Percentiles rank a stretch among this genome's conserved stretches.
These are phyloP conservation scores for Salix brachista DNA, from an alignment of 345 rosid genomes.

Conservation along the genomic window DNA sequence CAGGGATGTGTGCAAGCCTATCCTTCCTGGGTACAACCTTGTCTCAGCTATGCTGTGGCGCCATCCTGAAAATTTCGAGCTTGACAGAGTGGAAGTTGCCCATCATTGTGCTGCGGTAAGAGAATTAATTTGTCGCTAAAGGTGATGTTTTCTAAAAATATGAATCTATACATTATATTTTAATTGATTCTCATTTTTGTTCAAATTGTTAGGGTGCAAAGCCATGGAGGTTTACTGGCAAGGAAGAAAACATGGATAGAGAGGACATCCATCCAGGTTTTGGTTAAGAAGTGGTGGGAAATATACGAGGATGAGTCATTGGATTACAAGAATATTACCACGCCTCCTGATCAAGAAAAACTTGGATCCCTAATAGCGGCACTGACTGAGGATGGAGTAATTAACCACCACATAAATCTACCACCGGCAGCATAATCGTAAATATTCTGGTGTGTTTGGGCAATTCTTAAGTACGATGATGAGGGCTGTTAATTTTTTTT, in stretches of 20 bases:
- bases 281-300: slow-evolving; percentile 78
- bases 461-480: not conserved
- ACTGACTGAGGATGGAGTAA: slow-evolving; percentile 3
- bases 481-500: not conserved
- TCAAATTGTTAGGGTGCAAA: no score
- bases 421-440: slow-evolving; percentile 44
- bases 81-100: slow-evolving; percentile 60
- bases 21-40: slow-evolving; percentile 60
- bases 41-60: slow-evolving; percentile 92
- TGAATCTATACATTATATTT: not conserved
- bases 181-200: no score
- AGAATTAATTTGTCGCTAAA: not conserved
- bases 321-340: slow-evolving; percentile 3
- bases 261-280: slow-evolving; percentile 31
- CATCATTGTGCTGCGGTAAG: slow-evolving; percentile 90
- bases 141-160: no score
- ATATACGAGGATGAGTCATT: slow-evolving; percentile 31
- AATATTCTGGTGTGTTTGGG: not conserved
- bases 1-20: slow-evolving; percentile 61
- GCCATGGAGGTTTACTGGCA: not conserved
- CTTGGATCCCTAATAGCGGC: slow-evolving; percentile 21
- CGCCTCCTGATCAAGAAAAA: not conserved
- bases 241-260: slow-evolving; percentile 76
- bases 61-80: slow-evolving; percentile 74
- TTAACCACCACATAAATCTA: slow-evolving; percentile 15